Base-by-base conservation (phyloP, 176 grass and related monocot genomes). In the Oryza rufipogon region DNA sequence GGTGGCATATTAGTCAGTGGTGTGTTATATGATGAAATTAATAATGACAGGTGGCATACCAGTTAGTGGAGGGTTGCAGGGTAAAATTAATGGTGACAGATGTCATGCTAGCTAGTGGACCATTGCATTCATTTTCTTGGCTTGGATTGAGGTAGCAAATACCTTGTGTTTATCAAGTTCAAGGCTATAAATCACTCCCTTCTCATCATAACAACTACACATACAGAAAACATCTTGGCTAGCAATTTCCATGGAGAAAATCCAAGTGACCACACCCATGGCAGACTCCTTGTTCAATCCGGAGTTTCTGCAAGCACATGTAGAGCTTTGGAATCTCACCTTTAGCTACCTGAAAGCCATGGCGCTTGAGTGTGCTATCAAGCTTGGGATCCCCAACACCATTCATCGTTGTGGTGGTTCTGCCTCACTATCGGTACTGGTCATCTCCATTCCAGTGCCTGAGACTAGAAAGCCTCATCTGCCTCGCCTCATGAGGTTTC, bases 401-500 rank as follows among this genome's bases (percentile, higher is more conserved):
- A 61, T 61, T 9, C 20, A 61, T 22, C 20, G 7, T 9, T n/a
- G 56, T 9, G 56, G 56, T 22, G 56, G 56, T n/a, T 7, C 7
- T 22, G 56, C 20, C 20, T 61, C 20, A 8, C 20, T 61, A 1
- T 22, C 20, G 2, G 56, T 22, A 22, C 20, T 61, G 56, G 16
- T 56, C 14, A 56, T 6, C 52, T 56, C 52, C 52, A 20, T 16
- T 20, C 52, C 52, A 56, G 52, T 20, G 17, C 52, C 52, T 0
- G 12, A 41, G 5, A 9, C 5, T 32, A 71, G 71, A 11, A 75
- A 67, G 54, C 47, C 79, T 11, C 16, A 52, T 74, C 64, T 92
- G 2, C 49, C 48, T 11, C 90, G 90, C 48, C 76, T 95, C 17
- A 69, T 92, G 88, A 77, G 83, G 71, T 41, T 78, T 3, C 83